Base-by-base conservation (phyloP, 805 yeast species). In the Candida sakaeoensis region DNA sequence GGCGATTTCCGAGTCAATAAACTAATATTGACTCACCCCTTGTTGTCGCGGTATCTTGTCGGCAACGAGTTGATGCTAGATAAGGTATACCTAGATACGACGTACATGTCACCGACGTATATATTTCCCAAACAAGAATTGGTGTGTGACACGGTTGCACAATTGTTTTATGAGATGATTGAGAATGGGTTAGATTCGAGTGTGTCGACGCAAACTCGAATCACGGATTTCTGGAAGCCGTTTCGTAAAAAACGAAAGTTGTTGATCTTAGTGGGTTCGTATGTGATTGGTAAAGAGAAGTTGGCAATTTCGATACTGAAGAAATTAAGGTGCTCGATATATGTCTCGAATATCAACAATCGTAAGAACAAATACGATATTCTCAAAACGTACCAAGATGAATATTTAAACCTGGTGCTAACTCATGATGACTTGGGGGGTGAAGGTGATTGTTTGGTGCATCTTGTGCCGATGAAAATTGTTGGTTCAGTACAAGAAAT, bases 201-300 rank as follows among this genome's bases (percentile, higher is more conserved):
- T 1, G 33, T 47, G 5, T 45, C 55, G 7, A 55, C 55, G 16
- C 74, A 68, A 47, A 48, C 63, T 4, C 53, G 73, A 17, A 65
- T 68, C 33, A 68, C 74, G 1, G 74, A 69, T 44, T 63, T 65
- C 39, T 27, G 54, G 6, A 23, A 42, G 31, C 28, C 46, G 16
- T 40, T 40, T 10, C 37, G n/a, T 4, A 55, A 53, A 37, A 63
- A 60, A 49, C 65, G 65, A 41, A 68, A 70, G 41, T 69, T 73
- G 43, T 60, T 85, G 44, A 74, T 82, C 7, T 64, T 85, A 8
- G 80, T 93, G 12, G 98, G 98, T 0, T 81, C 96, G 0, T 93
- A 93, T 58, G 77, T 90, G 2, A 89, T 93, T 27, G 99, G 99
- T 2, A 93, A 93, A 55, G 99, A 93, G 56, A 76, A 82, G 42